These are phyloP conservation scores for Fusarium sp. DNA, from an alignment of 2,329 filamentous ascomycete genomes.

Conservation along the genomic window DNA sequence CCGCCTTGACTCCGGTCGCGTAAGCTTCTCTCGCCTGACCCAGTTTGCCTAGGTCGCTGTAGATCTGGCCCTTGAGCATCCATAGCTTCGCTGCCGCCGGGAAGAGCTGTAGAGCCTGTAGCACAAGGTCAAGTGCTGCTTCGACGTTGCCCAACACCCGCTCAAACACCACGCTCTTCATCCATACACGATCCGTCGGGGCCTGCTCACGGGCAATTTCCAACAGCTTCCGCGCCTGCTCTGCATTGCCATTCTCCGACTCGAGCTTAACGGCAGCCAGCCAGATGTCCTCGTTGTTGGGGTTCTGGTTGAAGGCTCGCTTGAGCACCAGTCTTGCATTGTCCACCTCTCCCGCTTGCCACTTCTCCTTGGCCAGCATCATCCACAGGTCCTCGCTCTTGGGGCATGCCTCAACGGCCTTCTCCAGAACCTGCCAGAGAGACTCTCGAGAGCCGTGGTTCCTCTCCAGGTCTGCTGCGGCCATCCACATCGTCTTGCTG, in stretches of 20 bases:
- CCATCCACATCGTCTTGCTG: slow-evolving; percentile 88
- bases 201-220: slow-evolving; percentile 86
- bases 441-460: slow-evolving; percentile 87
- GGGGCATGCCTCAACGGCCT: slow-evolving; percentile 92
- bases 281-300: slow-evolving; percentile 98
- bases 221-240: slow-evolving; percentile 84
- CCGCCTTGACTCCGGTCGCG: slow-evolving; percentile 86
- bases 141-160: slow-evolving; percentile 83
- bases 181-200: slow-evolving; percentile 95
- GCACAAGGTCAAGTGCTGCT: slow-evolving; percentile 85
- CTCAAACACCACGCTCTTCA: slow-evolving; percentile 95
- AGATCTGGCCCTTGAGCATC: slow-evolving; percentile 99
- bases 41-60: slow-evolving; percentile 82
- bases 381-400: slow-evolving; percentile 94
- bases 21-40: slow-evolving; percentile 92
- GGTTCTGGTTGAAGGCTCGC: slow-evolving; percentile 92
- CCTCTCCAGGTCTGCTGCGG: slow-evolving; percentile 89
- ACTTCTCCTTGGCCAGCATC: slow-evolving; percentile 94
- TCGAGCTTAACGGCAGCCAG: slow-evolving; percentile 96
- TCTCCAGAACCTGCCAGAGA: slow-evolving; percentile 86
- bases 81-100: slow-evolving; percentile 88
- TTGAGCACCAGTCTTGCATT: slow-evolving; percentile 87
- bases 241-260: slow-evolving; percentile 85
- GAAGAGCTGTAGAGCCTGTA: slow-evolving; percentile 87
- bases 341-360: slow-evolving; percentile 87